Percentiles rank a stretch among this genome's conserved stretches.
These are phyloP conservation scores for Cryptococcus sp. DNA, from an alignment of 1,284 basidiomycete species.

Conservation along the genomic window DNA sequence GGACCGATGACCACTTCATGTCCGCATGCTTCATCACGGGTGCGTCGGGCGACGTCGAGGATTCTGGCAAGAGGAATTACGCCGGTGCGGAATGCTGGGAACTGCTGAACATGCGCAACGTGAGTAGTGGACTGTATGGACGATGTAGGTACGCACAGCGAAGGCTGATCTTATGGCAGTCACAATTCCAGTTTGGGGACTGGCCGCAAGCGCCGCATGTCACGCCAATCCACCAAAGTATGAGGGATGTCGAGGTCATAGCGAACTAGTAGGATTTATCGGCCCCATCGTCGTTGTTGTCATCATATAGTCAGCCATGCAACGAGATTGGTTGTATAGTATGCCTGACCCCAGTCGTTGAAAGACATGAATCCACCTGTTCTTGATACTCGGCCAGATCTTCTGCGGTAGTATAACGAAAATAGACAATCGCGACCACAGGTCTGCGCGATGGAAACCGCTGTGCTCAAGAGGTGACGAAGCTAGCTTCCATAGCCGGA, in stretches of 20 bases:
- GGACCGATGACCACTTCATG: neutral
- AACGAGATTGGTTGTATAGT: neutral
- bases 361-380: no score
- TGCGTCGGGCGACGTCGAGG: neutral
- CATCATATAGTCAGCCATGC: neutral
- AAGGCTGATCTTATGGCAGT: neutral
- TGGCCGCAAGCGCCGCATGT: neutral
- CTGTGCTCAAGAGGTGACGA: no score
- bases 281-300: no score
- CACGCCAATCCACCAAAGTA: neutral
- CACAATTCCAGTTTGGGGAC: slow-evolving; percentile 1
- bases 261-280: neutral
- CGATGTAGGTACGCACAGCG: no score
- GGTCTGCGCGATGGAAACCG: no score
- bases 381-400: no score
- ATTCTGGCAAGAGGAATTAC: neutral
- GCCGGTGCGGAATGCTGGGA: slow-evolving; percentile 1
- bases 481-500: no score
- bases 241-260: neutral
- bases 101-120: slow-evolving; percentile 1
- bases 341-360: no score
- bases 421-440: no score
- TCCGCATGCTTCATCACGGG: neutral
- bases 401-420: no score
- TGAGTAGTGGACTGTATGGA: neutral